These are phyloP conservation scores for Lasiodiplodia citricola DNA, from an alignment of 2,329 filamentous ascomycete genomes.

Conservation along the genomic window DNA sequence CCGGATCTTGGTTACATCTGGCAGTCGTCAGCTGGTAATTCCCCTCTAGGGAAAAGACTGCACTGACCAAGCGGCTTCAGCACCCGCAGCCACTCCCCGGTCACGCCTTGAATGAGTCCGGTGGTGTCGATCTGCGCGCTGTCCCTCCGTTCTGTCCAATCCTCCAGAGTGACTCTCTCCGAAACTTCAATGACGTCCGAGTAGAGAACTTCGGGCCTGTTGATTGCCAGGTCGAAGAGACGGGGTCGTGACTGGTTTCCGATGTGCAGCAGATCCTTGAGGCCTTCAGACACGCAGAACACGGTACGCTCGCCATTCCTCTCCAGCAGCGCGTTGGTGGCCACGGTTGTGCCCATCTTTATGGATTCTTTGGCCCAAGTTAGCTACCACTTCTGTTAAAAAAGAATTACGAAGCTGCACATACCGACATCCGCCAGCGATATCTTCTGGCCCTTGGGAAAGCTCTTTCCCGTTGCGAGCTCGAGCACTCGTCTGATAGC, in stretches of 20 bases:
- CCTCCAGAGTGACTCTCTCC: slow-evolving; percentile 41
- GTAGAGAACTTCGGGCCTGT: slow-evolving; percentile 32
- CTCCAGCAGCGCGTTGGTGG: slow-evolving; percentile 39
- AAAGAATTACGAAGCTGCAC: not conserved
- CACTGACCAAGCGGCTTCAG: slow-evolving; percentile 24
- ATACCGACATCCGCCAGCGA: not conserved
- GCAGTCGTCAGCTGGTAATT: slow-evolving; percentile 34
- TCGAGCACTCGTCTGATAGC: slow-evolving; percentile 36
- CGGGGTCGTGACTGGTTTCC: slow-evolving; percentile 41
- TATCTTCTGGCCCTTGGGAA: slow-evolving; percentile 29
- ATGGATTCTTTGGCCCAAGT: slow-evolving; percentile 29
- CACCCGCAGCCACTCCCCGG: slow-evolving; percentile 17
- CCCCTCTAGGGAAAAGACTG: slow-evolving; percentile 34
- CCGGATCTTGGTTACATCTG: slow-evolving; percentile 27
- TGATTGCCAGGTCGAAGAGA: slow-evolving; percentile 36
- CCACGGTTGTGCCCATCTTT: slow-evolving; percentile 39
- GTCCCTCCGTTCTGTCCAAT: slow-evolving; percentile 32
- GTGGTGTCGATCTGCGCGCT: slow-evolving; percentile 28
- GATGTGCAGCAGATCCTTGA: slow-evolving; percentile 39
- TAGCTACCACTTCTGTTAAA: not conserved
- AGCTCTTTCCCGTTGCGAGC: slow-evolving; percentile 29
- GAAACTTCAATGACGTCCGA: slow-evolving; percentile 32
- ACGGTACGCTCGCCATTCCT: slow-evolving; percentile 37
- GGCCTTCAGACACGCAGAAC: slow-evolving; percentile 37
- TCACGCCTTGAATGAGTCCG: slow-evolving; percentile 34